Evolutionary conservation across 1,284 basidiomycete species (phyloP), one percentile per base, ranked within the genome.

Genomic region (Malassezia obtusa): DNA sequence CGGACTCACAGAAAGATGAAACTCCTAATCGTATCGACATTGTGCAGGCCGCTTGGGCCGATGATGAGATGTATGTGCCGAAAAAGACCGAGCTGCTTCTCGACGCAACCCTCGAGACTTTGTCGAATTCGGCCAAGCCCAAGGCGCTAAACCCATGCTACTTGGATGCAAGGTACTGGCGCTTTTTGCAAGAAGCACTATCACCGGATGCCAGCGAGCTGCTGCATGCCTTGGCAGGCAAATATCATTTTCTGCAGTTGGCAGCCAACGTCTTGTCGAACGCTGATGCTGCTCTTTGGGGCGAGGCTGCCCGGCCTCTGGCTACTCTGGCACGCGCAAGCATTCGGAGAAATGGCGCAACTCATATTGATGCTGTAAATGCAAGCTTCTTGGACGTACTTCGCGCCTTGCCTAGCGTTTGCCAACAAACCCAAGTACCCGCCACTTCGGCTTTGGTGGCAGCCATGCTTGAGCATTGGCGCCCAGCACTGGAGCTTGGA

Each of bases 61-160:
- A 59, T 2, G 8, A 44, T 11, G 19, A 14, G 21, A 46, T 67
- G 30, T 62, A 61, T 26, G 53, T 67, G 0, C 60, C 62, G 14
- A 58, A 62, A 39, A 67, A 65, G 22, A 61, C 57, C 2, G 61
- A 65, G 19, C 55, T 67, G 15, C 45, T 67, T 5, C 58, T 63
- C 1, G 58, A 63, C n/a, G 62, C 60, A 50, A 25, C 50, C 7
- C 56, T 67, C 22, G 61, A 65, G 26, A 21, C 56, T 21, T 44
- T 67, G 7, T 58, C 52, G 44, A 49, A 43, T 39, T 61, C 61
- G 25, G 49, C 46, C 7, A 63, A 61, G 28, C 45, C 55, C 7
- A 51, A 56, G 15, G 41, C 37, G 25, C 44, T 32, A 35, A n/a
- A 33, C 19, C 33, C 40, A 0, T 10, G 24, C n/a, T 45, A 35